phyloP scores from a whole-genome alignment of 148 eudicot genomes.

The Rhododendron ferrugineum region DNA sequence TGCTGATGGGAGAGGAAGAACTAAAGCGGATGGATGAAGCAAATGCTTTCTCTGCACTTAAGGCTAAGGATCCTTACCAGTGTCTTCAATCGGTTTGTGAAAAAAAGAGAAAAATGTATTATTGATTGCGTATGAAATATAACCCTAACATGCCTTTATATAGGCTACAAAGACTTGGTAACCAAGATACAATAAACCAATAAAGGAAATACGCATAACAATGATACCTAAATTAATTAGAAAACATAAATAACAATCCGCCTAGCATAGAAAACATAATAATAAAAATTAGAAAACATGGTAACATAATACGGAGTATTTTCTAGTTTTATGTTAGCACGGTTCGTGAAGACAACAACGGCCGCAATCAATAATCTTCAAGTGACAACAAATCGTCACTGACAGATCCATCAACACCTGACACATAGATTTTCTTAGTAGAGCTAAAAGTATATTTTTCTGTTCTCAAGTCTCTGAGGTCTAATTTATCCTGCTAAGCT shows the following conservation, averaged over 20 bases:
- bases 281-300: no score
- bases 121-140: no score
- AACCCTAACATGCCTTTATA: no score
- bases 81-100: neutral
- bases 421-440: neutral
- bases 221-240: no score
- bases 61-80: neutral
- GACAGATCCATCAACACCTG: neutral
- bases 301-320: no score
- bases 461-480: neutral
- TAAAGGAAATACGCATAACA: no score
- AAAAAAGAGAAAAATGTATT: no score
- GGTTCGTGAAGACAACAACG: neutral
- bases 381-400: neutral
- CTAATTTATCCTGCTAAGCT: neutral
- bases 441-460: neutral
- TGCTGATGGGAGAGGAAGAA: slow-evolving; percentile 5
- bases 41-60: neutral
- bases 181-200: no score
- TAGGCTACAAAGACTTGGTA: no score
- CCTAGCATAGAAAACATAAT: no score
- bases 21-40: neutral
- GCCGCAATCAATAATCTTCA: slow-evolving; percentile 3
- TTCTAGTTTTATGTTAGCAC: no score
- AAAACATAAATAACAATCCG: no score